A percentile compares a stretch with the other conserved stretches of the same genome.
These are phyloP conservation scores for Metarhizium guizhouense DNA, from an alignment of 2,329 filamentous ascomycete species.

Conservation along the genomic window DNA sequence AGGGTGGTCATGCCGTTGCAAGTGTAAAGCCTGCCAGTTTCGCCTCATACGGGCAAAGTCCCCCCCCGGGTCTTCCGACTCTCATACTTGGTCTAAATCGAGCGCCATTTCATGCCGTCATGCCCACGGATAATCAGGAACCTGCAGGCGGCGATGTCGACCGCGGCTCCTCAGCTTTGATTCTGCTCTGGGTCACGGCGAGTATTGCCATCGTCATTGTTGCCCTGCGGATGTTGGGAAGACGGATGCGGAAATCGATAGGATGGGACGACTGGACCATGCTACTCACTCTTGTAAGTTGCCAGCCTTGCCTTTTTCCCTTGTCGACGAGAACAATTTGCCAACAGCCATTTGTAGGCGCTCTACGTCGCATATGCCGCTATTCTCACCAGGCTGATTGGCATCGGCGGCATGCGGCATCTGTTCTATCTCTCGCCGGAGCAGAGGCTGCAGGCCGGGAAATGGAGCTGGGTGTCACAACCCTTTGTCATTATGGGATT, in stretches of 20 bases:
- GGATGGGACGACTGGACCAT: constrained; percentile 6
- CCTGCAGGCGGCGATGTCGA: constrained; percentile 4
- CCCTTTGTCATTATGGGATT: constrained; percentile 5
- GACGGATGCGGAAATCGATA: not conserved
- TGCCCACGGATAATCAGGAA: not conserved
- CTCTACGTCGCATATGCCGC: constrained; percentile 1
- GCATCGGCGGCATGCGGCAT: constrained; percentile 1
- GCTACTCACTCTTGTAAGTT: constrained; percentile 5
- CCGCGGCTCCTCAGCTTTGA: not conserved
- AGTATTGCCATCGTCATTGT: not conserved
- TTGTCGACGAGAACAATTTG: not conserved
- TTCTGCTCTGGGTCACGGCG: not conserved
- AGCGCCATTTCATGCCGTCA: not conserved
- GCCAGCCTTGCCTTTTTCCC: not conserved
- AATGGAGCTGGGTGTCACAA: constrained; percentile 5
- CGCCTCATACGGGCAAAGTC: no score
- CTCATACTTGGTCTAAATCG: no score
- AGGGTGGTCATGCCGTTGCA: no score
- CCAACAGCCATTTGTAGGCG: not conserved
- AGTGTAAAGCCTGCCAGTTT: no score
- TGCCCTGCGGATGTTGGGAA: constrained; percentile 3
- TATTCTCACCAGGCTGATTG: not conserved
- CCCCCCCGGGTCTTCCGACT: no score
- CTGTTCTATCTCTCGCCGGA: not conserved
- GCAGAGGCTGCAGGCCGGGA: not conserved